Percentiles rank a stretch among this genome's conserved stretches.
Conservation (phyloP, 306 rosid species). For the Castanopsis chinensis region DNA sequence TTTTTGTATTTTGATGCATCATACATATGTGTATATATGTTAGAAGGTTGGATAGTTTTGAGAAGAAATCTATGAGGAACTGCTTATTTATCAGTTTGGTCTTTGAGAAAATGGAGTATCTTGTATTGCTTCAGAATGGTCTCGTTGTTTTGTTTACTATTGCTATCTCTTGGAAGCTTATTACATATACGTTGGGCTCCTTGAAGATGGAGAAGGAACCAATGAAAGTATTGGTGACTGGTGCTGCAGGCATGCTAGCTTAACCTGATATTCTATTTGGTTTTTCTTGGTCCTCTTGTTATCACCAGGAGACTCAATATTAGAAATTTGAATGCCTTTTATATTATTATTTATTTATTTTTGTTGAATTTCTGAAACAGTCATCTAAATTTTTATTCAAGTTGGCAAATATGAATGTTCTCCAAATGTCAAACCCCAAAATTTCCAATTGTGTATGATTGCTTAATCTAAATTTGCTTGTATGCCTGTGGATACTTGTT, state of each 20-base stretch:
- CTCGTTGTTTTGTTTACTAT: slow-evolving; percentile 40
- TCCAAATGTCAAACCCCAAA: background rate
- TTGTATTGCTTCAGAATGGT: slow-evolving; percentile 41
- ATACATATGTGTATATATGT: background rate
- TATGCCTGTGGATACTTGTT: background rate
- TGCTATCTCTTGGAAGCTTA: slow-evolving; percentile 66
- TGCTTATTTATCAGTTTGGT: slow-evolving; percentile 27
- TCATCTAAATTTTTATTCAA: background rate
- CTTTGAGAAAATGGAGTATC: slow-evolving; percentile 35
- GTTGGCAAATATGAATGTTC: background rate
- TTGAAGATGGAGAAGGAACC: slow-evolving; percentile 63
- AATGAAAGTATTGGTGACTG: slow-evolving; percentile 65
- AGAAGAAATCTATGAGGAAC: slow-evolving; percentile 10
- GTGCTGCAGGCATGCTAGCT: slow-evolving; percentile 73
- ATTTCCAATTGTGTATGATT: background rate
- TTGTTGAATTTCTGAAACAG: background rate
- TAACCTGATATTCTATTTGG: background rate
- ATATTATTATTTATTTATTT: background rate
- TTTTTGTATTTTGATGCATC: background rate
- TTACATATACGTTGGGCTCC: slow-evolving; percentile 64
- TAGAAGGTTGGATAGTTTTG: slow-evolving; percentile 11
- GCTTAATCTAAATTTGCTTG: background rate
- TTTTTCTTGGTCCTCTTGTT: background rate
- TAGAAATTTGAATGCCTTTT: background rate
- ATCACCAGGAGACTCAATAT: background rate